Base-by-base conservation (phyloP, 2,329 filamentous ascomycete genomes). In the Ceratocystis variospora region DNA sequence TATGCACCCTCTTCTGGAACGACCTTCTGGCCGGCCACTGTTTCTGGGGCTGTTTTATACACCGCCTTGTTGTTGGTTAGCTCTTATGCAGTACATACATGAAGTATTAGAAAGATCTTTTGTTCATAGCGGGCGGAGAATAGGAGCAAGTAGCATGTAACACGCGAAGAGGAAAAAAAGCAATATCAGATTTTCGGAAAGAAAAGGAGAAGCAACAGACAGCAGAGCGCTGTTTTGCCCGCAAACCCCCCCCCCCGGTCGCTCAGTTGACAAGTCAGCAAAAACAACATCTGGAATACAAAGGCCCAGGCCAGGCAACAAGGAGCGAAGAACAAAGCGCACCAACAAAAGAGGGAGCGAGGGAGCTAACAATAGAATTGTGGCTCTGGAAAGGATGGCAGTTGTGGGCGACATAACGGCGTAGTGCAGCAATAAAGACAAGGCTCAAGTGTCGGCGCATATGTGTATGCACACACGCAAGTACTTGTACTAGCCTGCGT, bases 341-440 rank as follows among this genome's bases (percentile, higher is more conserved):
- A 3, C 8, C 33, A 12, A 31, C 6, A 33, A 22, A 57, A 57
- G 10, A 31, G 25, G 7, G 12, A 33, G 25, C 53, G 10, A 31
- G 25, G 7, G 12, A 33, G 25, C 53, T 57, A 57, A 57, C 53
- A 57, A 57, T 57, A 33, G 53, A 57, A 57, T 57, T 57, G 53
- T 57, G 10, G 15, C 31, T 28, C 53, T 28, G 25, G 31, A 57
- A 57, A 57, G 53, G 53, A 57, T 31, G 17, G 22, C 53, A 12
- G 53, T 19, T 48, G 50, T 25, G 22, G 19, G 50, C 50, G 28
- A 5, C n/a, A 17, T 19, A 48, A 15, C 25, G 50, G 50, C n/a
- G 19, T 19, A 22, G 53, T 57, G 25, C 53, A 50, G 22, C 31
- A 15, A 37, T 37, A 37, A 37, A 12, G 25, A 57, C 53, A 31